phyloP scores from a whole-genome alignment of 352 stramenopile species.

The Phytophthora hybrid region DNA sequence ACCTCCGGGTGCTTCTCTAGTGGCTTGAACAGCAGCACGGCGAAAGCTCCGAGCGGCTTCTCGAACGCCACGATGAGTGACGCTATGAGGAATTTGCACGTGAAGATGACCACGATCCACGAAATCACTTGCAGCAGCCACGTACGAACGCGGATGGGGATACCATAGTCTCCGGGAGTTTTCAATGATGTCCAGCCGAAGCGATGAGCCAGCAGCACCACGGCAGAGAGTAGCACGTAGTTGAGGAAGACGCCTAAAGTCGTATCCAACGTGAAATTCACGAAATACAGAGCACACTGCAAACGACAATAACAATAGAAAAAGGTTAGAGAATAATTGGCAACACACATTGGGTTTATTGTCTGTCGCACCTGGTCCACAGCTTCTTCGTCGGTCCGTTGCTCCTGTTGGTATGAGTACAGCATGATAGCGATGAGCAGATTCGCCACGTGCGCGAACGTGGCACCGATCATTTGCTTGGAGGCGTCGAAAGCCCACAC shows the following conservation, averaged over 20 bases:
- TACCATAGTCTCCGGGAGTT: slow-evolving; percentile 84
- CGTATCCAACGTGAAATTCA: slow-evolving; percentile 91
- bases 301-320: background rate
- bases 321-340: background rate
- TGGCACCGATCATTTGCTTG: slow-evolving; percentile 89
- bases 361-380: slow-evolving; percentile 64
- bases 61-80: slow-evolving; percentile 77
- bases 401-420: slow-evolving; percentile 68
- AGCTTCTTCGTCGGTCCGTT: slow-evolving; percentile 36
- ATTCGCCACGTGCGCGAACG: slow-evolving; percentile 87
- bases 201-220: slow-evolving; percentile 61
- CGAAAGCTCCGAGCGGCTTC: slow-evolving; percentile 65
- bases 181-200: slow-evolving; percentile 69
- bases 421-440: slow-evolving; percentile 89
- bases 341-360: background rate
- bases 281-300: slow-evolving; percentile 91
- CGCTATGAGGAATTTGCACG: slow-evolving; percentile 83
- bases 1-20: slow-evolving; percentile 70
- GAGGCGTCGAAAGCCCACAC: slow-evolving; percentile 88
- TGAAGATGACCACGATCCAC: slow-evolving; percentile 86
- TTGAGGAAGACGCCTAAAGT: slow-evolving; percentile 88
- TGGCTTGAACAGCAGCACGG: slow-evolving; percentile 75
- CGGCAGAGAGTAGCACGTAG: slow-evolving; percentile 73
- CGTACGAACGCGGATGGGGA: slow-evolving; percentile 62
- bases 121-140: slow-evolving; percentile 83